Percentiles rank a stretch among this genome's conserved stretches.
Evolutionary conservation across 163 green algal species (phyloP).

Genomic region (Chlorella variabilis): DNA sequence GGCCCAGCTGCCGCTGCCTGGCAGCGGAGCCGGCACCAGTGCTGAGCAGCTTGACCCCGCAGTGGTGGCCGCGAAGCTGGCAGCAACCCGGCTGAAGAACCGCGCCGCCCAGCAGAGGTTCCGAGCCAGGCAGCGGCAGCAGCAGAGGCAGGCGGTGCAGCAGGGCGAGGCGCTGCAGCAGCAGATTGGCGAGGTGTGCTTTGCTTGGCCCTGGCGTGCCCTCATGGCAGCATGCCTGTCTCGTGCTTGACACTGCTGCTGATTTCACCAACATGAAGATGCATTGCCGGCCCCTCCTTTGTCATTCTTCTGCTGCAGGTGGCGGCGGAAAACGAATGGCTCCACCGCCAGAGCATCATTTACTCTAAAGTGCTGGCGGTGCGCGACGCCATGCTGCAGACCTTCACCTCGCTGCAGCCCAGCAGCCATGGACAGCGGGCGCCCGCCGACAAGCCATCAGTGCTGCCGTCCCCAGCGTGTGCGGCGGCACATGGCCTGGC

Average conservation of each 20-base stretch:
- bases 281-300: neutral
- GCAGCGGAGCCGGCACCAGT: neutral
- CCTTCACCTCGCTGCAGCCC: neutral
- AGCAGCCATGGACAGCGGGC: neutral
- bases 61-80: conserved; percentile 6
- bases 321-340: neutral
- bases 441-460: neutral
- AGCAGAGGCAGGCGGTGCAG: neutral
- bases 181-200: conserved; percentile 15
- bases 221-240: too few species aligned
- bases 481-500: conserved; percentile 11
- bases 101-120: conserved; percentile 30
- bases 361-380: conserved; percentile 22
- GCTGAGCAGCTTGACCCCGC: too few species aligned
- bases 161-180: neutral
- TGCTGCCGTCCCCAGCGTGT: neutral
- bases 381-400: conserved; percentile 31
- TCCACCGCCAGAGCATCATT: conserved; percentile 4
- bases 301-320: neutral
- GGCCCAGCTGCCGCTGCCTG: too few species aligned
- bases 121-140: conserved; percentile 3
- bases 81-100: conserved; percentile 22
- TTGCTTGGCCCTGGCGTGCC: neutral
- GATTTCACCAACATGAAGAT: too few species aligned
- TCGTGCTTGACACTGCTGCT: too few species aligned